A percentile compares a stretch with the other conserved stretches of the same genome.
Conservation (phyloP, 2,329 filamentous ascomycete genomes). For the Metarhizium album region DNA sequence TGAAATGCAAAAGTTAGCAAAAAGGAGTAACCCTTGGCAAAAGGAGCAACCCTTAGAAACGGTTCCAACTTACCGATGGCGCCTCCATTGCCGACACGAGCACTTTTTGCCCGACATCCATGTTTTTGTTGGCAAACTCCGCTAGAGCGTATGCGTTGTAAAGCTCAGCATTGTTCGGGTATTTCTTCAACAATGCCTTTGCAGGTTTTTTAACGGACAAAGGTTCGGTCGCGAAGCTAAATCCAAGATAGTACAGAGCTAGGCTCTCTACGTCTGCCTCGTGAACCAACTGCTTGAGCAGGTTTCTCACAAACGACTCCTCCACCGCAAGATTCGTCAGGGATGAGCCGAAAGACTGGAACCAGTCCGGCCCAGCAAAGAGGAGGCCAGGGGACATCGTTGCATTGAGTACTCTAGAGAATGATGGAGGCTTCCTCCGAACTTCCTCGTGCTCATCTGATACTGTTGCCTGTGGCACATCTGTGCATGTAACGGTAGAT, state of each 20-base stretch:
- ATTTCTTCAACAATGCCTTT: conserved; percentile 61
- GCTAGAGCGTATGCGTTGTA: conserved; percentile 74
- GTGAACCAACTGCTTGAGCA: conserved; percentile 49
- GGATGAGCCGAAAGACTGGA: conserved; percentile 26
- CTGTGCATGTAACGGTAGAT: background rate
- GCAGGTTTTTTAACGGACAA: conserved; percentile 55
- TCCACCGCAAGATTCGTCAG: conserved; percentile 16
- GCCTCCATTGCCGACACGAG: conserved; percentile 50
- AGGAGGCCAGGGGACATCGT: conserved; percentile 38
- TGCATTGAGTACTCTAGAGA: conserved; percentile 20
- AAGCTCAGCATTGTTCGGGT: conserved; percentile 51
- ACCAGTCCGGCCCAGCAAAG: conserved; percentile 38
- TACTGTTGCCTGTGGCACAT: conserved; percentile 1
- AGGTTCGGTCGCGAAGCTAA: conserved; percentile 48
- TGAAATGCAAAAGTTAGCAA: conserved; percentile 8
- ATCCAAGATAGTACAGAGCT: conserved; percentile 59
- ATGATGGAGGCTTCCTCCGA: conserved; percentile 16
- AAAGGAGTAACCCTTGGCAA: too few relatives aligned
- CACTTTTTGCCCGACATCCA: conserved; percentile 49
- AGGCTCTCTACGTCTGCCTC: conserved; percentile 27
- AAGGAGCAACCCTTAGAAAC: background rate
- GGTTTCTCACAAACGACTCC: conserved; percentile 38
- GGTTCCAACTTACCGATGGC: conserved; percentile 17
- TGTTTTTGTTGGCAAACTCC: conserved; percentile 49
- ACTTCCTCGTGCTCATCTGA: conserved; percentile 6